phyloP scores from a whole-genome alignment of 2,329 filamentous ascomycete species.

The Magnaporthiopsis incrustans region DNA sequence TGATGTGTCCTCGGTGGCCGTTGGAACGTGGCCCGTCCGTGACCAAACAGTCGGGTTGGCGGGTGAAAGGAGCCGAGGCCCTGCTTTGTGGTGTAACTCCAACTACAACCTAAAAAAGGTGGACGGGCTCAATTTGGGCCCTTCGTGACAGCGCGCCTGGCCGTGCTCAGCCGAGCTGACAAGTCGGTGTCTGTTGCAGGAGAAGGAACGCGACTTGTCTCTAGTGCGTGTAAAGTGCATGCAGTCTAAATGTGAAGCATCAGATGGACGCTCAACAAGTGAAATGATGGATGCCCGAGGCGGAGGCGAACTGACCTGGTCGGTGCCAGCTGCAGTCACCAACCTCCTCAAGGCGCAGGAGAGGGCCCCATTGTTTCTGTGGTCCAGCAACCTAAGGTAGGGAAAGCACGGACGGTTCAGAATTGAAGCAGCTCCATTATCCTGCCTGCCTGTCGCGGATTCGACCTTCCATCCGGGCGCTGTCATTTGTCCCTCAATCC shows the following conservation, averaged over 20 bases:
- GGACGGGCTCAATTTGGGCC: neutral
- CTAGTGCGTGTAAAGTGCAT: neutral
- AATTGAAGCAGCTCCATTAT: neutral
- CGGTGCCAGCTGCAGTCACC: neutral
- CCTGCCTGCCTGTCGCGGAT: neutral
- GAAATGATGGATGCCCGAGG: too few species aligned
- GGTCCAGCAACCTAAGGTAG: too few species aligned
- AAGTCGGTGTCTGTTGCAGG: neutral
- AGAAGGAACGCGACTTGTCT: neutral
- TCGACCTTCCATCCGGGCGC: neutral
- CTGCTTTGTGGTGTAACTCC: neutral
- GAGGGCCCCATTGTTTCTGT: neutral
- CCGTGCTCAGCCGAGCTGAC: neutral
- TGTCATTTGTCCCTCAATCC: slow-evolving; percentile 1
- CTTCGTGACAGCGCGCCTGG: neutral
- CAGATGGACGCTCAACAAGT: too few species aligned
- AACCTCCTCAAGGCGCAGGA: neutral
- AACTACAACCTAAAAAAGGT: too few species aligned
- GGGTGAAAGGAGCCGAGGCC: neutral
- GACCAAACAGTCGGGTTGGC: neutral
- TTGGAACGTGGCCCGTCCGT: neutral
- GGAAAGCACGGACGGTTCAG: too few species aligned
- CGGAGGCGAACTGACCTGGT: too few species aligned
- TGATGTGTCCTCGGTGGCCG: neutral
- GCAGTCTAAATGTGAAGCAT: neutral